A percentile compares a stretch with the other conserved stretches of the same genome.
phyloP scores from a whole-genome alignment of 1,284 basidiomycete species.

The Puccinia polysora region DNA sequence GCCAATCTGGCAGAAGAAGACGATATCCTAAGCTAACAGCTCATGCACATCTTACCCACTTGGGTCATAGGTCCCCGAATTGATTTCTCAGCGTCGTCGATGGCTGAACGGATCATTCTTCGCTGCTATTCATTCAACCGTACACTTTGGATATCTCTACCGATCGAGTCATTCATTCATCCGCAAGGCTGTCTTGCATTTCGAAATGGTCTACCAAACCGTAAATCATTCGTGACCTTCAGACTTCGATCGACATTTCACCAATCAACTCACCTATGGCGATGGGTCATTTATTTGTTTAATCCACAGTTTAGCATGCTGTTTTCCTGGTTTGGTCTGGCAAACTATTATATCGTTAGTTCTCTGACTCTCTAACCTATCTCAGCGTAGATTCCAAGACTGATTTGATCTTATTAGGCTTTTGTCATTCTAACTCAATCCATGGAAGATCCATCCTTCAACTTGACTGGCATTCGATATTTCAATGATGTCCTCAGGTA shows the following conservation, averaged over 20 bases:
- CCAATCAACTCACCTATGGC: neutral
- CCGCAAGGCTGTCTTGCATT: conserved; percentile 87
- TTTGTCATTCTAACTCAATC: conserved; percentile 65
- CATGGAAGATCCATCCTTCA: conserved; percentile 64
- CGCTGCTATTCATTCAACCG: conserved; percentile 79
- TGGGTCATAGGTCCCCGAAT: conserved; percentile 64
- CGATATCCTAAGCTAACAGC: neutral
- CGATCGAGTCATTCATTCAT: conserved; percentile 73
- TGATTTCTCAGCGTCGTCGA: conserved; percentile 84
- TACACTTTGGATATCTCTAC: conserved; percentile 90
- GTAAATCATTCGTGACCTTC: neutral
- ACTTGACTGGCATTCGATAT: conserved; percentile 58
- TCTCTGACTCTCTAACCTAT: neutral
- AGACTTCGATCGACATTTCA: neutral
- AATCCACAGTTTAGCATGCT: conserved; percentile 66
- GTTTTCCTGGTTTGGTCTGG: conserved; percentile 77
- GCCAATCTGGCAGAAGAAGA: neutral
- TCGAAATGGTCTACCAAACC: conserved; percentile 86
- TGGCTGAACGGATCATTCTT: conserved; percentile 99
- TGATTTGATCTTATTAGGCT: conserved; percentile 46
- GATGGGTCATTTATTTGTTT: neutral
- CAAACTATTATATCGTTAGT: conserved; percentile 77
- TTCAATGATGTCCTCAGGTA: conserved; percentile 73
- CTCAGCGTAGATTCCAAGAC: conserved; percentile 55
- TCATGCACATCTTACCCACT: neutral